Evolutionary conservation across 2,329 filamentous ascomycete species (phyloP), one percentile per base, ranked within the genome.

Genomic region (Fusarium nematophilum): DNA sequence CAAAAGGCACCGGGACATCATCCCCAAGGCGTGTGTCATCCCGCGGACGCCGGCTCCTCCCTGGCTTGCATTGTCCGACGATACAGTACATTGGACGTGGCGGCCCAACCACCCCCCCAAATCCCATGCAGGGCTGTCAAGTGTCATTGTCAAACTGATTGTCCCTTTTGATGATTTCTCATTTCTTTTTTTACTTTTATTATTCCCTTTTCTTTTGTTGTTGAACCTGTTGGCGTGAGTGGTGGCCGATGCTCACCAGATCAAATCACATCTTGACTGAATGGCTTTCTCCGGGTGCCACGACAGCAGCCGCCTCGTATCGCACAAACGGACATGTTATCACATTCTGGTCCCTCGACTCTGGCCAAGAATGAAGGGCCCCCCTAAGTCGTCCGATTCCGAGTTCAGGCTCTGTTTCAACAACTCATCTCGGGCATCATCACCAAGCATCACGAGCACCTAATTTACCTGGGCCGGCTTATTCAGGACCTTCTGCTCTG

Each of bases 241-340:
- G 47, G 33, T 42, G 43, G 36, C 45, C 18, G 30, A 33, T 66
- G 46, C 48, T 61, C 53, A 66, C 48, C 62, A 57, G 63, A 65
- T 65, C 49, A 48, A 57, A 51, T 45, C 57, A 52, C 31, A 47
- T 62, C n/a, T 57, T 63, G 54, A 25, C 31, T 47, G 33, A 44
- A n/a, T 45, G 52, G 55, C 29, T 40, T 53, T 33, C 27, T 33
- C 49, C 33, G 50, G 55, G 62, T 68, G 62, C 62, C 65, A 66
- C 64, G 51, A 58, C 65, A 67, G 53, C 56, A 52, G n/a, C 30
- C 49, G 39, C 47, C 62, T 64, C 57, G 65, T 67, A 64, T 66
- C 53, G 46, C 57, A 45, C 59, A 49, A 49, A 52, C 53, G 46
- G 31, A 56, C 44, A 45, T 39, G 31, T 21, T 42, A 53, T 66